Conservation (phyloP, 2,329 filamentous ascomycete species). For the Fusarium nanum region DNA sequence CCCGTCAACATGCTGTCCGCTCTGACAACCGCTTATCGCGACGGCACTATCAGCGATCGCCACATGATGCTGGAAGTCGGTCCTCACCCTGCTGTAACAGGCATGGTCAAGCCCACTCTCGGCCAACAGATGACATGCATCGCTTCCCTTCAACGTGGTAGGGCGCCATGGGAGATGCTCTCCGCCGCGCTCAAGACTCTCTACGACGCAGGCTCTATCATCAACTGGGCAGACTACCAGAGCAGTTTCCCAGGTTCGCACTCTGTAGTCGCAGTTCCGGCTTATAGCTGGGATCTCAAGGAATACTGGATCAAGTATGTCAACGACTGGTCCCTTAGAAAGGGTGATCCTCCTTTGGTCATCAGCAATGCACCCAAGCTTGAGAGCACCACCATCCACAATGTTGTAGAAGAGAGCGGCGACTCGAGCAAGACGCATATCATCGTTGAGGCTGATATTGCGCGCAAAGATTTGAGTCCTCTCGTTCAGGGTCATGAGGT, state of each 20-base stretch:
- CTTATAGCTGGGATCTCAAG: conserved; percentile 79
- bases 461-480: conserved; percentile 33
- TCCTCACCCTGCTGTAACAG: conserved; percentile 33
- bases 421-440: conserved; percentile 30
- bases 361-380: conserved; percentile 18
- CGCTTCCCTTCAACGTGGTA: conserved; percentile 25
- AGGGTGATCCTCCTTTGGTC: conserved; percentile 56
- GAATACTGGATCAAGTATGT: conserved; percentile 74
- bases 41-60: conserved; percentile 7
- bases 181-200: conserved; percentile 14
- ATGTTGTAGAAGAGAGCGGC: conserved; percentile 28
- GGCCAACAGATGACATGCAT: conserved; percentile 29
- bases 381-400: conserved; percentile 38
- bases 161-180: conserved; percentile 26
- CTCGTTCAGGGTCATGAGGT: conserved; percentile 37
- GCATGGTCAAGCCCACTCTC: conserved; percentile 35
- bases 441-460: conserved; percentile 36
- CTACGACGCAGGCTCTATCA: conserved; percentile 23
- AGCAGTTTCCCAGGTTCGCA: conserved; percentile 27
- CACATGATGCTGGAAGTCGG: conserved; percentile 36
- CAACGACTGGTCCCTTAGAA: conserved; percentile 78
- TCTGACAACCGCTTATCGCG: conserved; percentile 4
- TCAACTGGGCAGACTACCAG: conserved; percentile 49
- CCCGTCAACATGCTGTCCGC: conserved; percentile 35
- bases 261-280: conserved; percentile 69